These are phyloP conservation scores for Berberis thunbergii DNA, from an alignment of 164 flowering plant species.

Conservation along the genomic window DNA sequence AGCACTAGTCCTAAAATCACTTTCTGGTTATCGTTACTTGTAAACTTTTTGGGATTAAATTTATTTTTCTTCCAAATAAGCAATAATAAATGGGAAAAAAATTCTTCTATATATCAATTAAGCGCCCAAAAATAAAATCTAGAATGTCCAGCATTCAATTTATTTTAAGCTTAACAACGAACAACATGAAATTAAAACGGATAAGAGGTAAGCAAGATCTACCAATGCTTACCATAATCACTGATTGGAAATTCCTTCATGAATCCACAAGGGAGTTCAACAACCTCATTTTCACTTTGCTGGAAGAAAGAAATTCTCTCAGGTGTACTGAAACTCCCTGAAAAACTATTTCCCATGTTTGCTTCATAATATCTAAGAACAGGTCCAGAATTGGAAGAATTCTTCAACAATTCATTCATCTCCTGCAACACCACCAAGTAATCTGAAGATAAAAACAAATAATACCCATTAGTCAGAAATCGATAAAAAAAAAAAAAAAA, in stretches of 20 bases:
- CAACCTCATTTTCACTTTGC: slow-evolving; percentile 15
- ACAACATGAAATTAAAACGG: too few species aligned
- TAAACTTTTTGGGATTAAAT: too few species aligned
- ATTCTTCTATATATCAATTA: too few species aligned
- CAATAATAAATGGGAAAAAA: too few species aligned
- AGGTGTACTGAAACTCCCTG: slow-evolving; percentile 57
- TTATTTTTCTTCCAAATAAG: too few species aligned
- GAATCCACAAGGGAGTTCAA: slow-evolving; percentile 77
- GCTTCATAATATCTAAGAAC: slow-evolving; percentile 29
- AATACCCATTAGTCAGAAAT: background rate
- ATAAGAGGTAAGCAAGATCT: too few species aligned
- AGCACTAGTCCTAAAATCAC: too few species aligned
- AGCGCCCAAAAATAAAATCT: too few species aligned
- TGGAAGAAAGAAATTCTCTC: slow-evolving; percentile 51
- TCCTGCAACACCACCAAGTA: slow-evolving; percentile 51
- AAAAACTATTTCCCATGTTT: slow-evolving; percentile 36
- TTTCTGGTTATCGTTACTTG: too few species aligned
- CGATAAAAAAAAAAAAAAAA: background rate
- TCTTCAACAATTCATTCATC: slow-evolving; percentile 32
- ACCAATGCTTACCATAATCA: slow-evolving; percentile 39
- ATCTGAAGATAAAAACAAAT: slow-evolving; percentile 33
- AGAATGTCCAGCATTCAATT: too few species aligned
- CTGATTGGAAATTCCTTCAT: slow-evolving; percentile 53
- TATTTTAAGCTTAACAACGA: too few species aligned
- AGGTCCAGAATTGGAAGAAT: slow-evolving; percentile 21